Evolutionary conservation across 441 rosid genomes (phyloP).

Genomic region (Raphanus hybrid): DNA sequence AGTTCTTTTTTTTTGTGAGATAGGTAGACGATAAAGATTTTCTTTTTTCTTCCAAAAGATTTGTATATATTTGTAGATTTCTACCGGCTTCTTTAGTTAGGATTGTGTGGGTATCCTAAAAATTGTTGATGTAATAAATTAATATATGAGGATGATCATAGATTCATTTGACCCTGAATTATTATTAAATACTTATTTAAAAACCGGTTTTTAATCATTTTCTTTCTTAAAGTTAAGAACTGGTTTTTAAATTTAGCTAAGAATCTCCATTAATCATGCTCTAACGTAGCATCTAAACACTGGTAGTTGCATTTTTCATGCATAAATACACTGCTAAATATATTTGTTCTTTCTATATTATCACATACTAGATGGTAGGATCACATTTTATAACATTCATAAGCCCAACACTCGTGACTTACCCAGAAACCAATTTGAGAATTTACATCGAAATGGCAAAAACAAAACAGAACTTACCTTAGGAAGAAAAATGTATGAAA

Average conservation of each 20-base stretch:
- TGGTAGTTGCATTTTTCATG: too few relatives aligned
- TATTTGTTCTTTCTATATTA: too few relatives aligned
- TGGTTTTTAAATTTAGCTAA: too few relatives aligned
- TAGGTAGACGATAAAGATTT: neutral
- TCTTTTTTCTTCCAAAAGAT: neutral
- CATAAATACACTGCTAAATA: too few relatives aligned
- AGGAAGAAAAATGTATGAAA: neutral
- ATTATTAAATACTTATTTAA: too few relatives aligned
- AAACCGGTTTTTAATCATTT: too few relatives aligned
- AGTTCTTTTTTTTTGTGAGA: neutral
- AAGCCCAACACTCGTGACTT: neutral
- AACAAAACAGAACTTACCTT: neutral
- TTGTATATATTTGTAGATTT: conserved; percentile 2
- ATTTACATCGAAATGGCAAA: neutral
- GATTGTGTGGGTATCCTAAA: neutral
- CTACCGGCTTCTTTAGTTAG: conserved; percentile 1
- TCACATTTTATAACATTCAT: neutral
- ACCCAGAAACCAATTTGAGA: neutral
- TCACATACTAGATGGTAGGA: neutral
- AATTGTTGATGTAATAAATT: too few relatives aligned
- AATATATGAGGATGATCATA: too few relatives aligned
- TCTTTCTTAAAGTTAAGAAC: too few relatives aligned
- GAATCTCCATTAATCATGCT: too few relatives aligned
- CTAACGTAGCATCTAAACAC: too few relatives aligned
- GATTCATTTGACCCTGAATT: too few relatives aligned